Conservation (phyloP, 2,329 filamentous ascomycete genomes). For the Alternaria brassicae region DNA sequence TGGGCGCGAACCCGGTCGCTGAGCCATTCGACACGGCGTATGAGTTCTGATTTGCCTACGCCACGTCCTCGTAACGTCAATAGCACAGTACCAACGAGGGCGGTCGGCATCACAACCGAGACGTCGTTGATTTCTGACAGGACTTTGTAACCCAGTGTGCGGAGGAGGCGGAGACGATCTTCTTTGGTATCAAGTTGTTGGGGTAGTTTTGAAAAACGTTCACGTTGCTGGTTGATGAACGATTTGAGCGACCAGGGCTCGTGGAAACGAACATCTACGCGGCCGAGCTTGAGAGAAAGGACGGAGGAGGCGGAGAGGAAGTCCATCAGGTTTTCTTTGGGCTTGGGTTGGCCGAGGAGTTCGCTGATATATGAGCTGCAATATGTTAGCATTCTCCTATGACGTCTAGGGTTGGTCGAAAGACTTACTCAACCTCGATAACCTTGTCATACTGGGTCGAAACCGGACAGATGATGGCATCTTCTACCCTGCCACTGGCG, state of each 20-base stretch:
- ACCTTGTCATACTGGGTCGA: constrained; percentile 99
- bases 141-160: constrained; percentile 90
- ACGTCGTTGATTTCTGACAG: constrained; percentile 94
- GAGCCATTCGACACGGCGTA: constrained; percentile 89
- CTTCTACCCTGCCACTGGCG: constrained; percentile 83
- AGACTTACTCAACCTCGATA: constrained; percentile 73
- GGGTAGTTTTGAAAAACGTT: constrained; percentile 57
- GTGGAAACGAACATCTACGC: constrained; percentile 95
- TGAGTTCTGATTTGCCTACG: constrained; percentile 84
- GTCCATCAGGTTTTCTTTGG: constrained; percentile 89
- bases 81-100: constrained; percentile 90
- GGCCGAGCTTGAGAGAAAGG: constrained; percentile 83
- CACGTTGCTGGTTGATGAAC: constrained; percentile 80
- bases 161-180: constrained; percentile 73
- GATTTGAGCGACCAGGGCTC: constrained; percentile 89
- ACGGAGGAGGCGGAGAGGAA: constrained; percentile 91
- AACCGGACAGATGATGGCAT: constrained; percentile 93
- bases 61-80: constrained; percentile 90
- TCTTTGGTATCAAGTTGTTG: constrained; percentile 49
- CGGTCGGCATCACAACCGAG: constrained; percentile 97
- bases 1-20: constrained; percentile 80
- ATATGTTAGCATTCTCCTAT: constrained; percentile 11
- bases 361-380: constrained; percentile 85
- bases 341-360: constrained; percentile 90
- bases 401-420: background rate